These are phyloP conservation scores for Naumovozyma castellii DNA, from an alignment of 805 yeast species.

Conservation along the genomic window DNA sequence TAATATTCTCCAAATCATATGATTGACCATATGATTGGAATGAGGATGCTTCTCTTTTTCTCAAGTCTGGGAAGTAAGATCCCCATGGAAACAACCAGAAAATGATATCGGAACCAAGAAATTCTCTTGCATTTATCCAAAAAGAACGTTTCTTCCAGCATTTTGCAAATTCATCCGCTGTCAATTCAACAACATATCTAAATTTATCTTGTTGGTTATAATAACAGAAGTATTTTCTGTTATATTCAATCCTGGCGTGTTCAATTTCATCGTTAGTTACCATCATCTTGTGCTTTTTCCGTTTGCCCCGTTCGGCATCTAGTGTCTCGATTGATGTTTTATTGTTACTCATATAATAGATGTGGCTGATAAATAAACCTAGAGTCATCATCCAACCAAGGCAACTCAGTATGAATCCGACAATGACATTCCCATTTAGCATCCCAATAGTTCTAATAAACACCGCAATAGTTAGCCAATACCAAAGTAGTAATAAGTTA, in stretches of 20 bases:
- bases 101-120: slow-evolving; percentile 22
- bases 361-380: slow-evolving; percentile 36
- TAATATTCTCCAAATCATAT: slow-evolving; percentile 3
- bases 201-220: slow-evolving; percentile 24
- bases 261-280: not conserved
- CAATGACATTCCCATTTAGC: slow-evolving; percentile 42
- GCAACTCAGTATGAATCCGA: slow-evolving; percentile 33
- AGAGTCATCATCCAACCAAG: slow-evolving; percentile 37
- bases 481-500: slow-evolving; percentile 31
- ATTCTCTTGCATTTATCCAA: slow-evolving; percentile 20
- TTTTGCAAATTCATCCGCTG: slow-evolving; percentile 16
- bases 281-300: not conserved
- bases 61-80: slow-evolving; percentile 2
- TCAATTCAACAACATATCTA: slow-evolving; percentile 37
- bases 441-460: slow-evolving; percentile 20
- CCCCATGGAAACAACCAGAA: slow-evolving; percentile 28
- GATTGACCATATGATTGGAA: too few relatives aligned
- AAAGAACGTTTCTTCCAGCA: slow-evolving; percentile 19
- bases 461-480: slow-evolving; percentile 32
- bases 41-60: slow-evolving; percentile 14
- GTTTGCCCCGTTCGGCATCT: slow-evolving; percentile 10
- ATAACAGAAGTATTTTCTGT: slow-evolving; percentile 21
- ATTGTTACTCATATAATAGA: slow-evolving; percentile 38
- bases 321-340: slow-evolving; percentile 54
- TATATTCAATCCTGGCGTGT: not conserved